Evolutionary conservation across 2,329 filamentous ascomycete genomes (phyloP).

Genomic region (Hymenoscyphus occultus): DNA sequence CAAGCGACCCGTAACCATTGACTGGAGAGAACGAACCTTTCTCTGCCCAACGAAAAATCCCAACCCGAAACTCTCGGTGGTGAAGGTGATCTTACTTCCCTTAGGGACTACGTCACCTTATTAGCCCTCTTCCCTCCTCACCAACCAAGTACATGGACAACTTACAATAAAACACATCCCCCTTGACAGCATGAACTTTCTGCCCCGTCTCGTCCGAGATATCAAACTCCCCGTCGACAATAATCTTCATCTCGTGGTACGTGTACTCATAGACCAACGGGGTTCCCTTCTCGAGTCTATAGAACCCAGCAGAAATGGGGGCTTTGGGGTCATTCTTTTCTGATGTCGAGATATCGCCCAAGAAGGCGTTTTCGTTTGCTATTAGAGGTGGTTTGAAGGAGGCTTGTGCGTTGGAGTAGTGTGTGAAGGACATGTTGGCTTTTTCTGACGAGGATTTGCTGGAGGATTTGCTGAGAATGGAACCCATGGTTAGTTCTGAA

Average conservation of each 20-base stretch:
- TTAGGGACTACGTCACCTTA: slow-evolving; percentile 31
- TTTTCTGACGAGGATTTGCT: slow-evolving; percentile 9
- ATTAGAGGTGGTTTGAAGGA: slow-evolving; percentile 59
- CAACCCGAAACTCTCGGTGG: slow-evolving; percentile 35
- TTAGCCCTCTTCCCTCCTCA: slow-evolving; percentile 13
- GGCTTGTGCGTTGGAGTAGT: slow-evolving; percentile 52
- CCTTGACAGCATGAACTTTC: slow-evolving; percentile 54
- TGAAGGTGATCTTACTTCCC: slow-evolving; percentile 37
- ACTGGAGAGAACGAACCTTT: slow-evolving; percentile 27
- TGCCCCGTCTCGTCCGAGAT: slow-evolving; percentile 58
- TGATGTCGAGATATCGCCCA: slow-evolving; percentile 53
- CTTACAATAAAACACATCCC: slow-evolving; percentile 59
- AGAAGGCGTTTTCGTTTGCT: slow-evolving; percentile 60
- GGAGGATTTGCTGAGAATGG: slow-evolving; percentile 33
- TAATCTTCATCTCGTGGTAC: slow-evolving; percentile 68
- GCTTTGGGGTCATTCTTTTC: slow-evolving; percentile 45
- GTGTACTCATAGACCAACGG: slow-evolving; percentile 61
- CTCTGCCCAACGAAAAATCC: slow-evolving; percentile 38
- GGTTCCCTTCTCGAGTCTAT: slow-evolving; percentile 59
- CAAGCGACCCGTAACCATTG: background rate
- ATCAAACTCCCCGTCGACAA: slow-evolving; percentile 59
- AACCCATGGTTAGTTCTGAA: slow-evolving; percentile 33
- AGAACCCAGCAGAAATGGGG: slow-evolving; percentile 58
- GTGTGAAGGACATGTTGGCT: slow-evolving; percentile 31
- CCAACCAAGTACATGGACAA: background rate